Conservation (phyloP, 129 eudicot genomes). For the Artemisia annua region DNA sequence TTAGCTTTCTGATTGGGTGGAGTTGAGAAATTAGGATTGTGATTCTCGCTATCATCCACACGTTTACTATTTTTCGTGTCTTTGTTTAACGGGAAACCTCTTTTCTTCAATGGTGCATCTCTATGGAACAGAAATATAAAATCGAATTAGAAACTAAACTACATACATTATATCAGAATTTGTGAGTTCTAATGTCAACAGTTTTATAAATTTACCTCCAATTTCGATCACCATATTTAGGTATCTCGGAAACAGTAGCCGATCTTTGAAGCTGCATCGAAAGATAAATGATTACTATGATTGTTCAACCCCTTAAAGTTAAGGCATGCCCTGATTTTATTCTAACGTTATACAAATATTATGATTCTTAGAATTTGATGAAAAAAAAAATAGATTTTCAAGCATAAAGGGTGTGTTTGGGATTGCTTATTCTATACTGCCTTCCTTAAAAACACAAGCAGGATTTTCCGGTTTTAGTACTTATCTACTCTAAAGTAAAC, state of each 20-base stretch:
- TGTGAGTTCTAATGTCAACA: not conserved
- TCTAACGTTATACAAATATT: not conserved
- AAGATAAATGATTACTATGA: not conserved
- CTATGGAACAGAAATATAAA: constrained; percentile 31
- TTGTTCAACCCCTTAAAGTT: not conserved
- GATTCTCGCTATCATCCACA: constrained; percentile 67
- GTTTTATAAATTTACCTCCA: constrained; percentile 44
- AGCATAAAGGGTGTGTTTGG: not conserved
- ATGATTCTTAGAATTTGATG: not conserved
- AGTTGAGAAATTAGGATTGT: constrained; percentile 69
- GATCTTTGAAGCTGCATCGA: constrained; percentile 53
- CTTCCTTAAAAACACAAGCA: not conserved
- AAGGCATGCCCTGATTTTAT: not conserved
- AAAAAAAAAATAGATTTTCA: not conserved
- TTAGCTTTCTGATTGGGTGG: constrained; percentile 50
- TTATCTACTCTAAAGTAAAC: no score
- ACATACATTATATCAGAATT: not conserved
- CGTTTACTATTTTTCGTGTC: constrained; percentile 27
- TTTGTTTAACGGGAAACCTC: constrained; percentile 42
- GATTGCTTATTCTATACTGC: no score
- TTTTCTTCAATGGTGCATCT: constrained; percentile 73
- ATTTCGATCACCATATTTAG: constrained; percentile 49
- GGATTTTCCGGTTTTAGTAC: no score
- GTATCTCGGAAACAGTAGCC: constrained; percentile 55
- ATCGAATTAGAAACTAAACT: not conserved